Evolutionary conservation across 164 flowering plant genomes (phyloP), one percentile per base, ranked within the genome.

Genomic region (Stephania cephalantha): DNA sequence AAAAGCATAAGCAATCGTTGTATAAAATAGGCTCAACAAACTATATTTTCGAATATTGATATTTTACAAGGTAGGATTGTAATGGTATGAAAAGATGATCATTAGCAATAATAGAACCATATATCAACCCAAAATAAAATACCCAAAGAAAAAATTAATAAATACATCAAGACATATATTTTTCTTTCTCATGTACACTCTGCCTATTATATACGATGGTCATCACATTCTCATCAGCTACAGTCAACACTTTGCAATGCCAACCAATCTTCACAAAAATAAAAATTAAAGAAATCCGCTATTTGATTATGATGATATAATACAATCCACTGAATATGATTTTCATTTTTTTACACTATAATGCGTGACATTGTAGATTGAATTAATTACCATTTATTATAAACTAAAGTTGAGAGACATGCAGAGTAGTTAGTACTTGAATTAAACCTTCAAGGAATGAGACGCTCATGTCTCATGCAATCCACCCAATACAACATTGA

Each of bases 401-500:
- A 58, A 58, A 58, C n/a, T 13, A 58, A 58, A 35, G 42, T 35
- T 35, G 42, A 35, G 42, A 35, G 42, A 35, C 42, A 35, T 17
- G n/a, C 65, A 58, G 20, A 55, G 5, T 15, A 58, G 22, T 5
- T 58, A 20, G 64, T n/a, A 12, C 18, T 20, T 35, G 4, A 35
- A 35, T 15, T 50, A 18, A 17, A 13, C 20, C 22, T 58, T 78
- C 70, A 88, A n/a, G 97, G 97, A 70, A 92, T 86, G 17, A 90
- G 74, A 64, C 82, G 91, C 68, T 89, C 94, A n/a, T 77, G 75
- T 76, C 88, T 89, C 95, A 91, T 91, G 71, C 46, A 63, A 78
- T 90, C 97, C 65, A 89, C 79, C 93, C 95, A 94, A 80, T 92
- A 85, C 82, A 85, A 71, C 53, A 92, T 81, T 3, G 96, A 92